phyloP scores from a whole-genome alignment of 805 yeast genomes.

The Pichia kluyveri region DNA sequence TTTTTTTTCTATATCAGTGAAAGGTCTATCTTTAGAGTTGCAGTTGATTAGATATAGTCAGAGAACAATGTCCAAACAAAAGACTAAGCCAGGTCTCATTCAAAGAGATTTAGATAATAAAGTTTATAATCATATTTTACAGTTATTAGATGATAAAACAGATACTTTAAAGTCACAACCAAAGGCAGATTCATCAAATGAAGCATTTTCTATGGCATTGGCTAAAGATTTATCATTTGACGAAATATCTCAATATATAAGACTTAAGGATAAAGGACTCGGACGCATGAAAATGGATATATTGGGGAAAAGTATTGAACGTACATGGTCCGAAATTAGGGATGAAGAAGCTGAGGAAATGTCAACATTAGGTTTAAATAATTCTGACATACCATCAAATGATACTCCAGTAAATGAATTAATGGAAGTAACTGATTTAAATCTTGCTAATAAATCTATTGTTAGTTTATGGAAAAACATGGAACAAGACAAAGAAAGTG shows the following conservation, averaged over 20 bases:
- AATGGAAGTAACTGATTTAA: constrained; percentile 58
- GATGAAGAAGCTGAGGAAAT: constrained; percentile 58
- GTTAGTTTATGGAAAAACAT: constrained; percentile 56
- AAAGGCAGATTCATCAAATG: not conserved
- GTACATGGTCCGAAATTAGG: constrained; percentile 43
- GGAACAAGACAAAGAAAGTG: not conserved
- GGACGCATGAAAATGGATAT: constrained; percentile 58
- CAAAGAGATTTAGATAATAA: constrained; percentile 42
- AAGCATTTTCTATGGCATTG: constrained; percentile 33
- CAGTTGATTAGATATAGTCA: not conserved
- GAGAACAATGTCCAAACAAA: constrained; percentile 1
- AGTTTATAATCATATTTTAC: constrained; percentile 45
- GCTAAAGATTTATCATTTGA: constrained; percentile 48
- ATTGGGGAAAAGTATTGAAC: constrained; percentile 56
- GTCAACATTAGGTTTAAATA: constrained; percentile 21
- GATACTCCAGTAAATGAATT: constrained; percentile 33
- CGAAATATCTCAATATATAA: constrained; percentile 52
- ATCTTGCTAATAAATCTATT: constrained; percentile 68
- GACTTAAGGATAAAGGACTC: constrained; percentile 56
- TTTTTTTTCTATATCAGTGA: not conserved
- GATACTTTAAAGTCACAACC: constrained; percentile 25
- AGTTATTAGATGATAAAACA: constrained; percentile 52
- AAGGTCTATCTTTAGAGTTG: not conserved
- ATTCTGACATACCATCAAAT: not conserved
- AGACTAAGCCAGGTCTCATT: constrained; percentile 15